Percentiles rank a stretch among this genome's conserved stretches.
Conservation (phyloP, 352 stramenopile genomes). For the Pilasporangium apinafurcum region DNA sequence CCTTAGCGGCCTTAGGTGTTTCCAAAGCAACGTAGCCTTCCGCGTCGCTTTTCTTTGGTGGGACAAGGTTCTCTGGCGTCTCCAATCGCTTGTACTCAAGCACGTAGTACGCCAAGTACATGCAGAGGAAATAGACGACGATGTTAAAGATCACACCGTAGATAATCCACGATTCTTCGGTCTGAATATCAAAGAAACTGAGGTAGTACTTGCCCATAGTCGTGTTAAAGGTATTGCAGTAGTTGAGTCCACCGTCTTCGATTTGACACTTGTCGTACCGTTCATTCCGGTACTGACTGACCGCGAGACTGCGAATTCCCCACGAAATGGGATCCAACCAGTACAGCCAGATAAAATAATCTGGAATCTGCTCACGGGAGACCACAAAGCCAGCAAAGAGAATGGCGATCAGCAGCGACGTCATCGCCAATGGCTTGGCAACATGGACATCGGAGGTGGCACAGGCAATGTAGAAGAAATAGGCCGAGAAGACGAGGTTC, state of each 20-base stretch:
- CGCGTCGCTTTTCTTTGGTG: conserved; percentile 3
- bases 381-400: conserved; percentile 43
- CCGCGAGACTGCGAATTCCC: conserved; percentile 22
- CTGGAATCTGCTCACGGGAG: conserved; percentile 20
- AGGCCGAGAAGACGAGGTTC: conserved; percentile 31
- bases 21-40: conserved; percentile 3
- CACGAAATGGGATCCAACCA: conserved; percentile 46
- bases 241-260: conserved; percentile 17
- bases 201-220: conserved; percentile 31
- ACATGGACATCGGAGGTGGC: conserved; percentile 23
- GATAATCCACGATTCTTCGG: conserved; percentile 9
- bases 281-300: conserved; percentile 23
- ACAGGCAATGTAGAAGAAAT: conserved; percentile 37
- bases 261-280: conserved; percentile 21
- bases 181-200: conserved; percentile 21
- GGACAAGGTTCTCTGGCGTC: conserved; percentile 8
- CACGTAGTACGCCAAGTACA: neutral
- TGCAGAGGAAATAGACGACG: conserved; percentile 4
- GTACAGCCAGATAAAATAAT: conserved; percentile 46
- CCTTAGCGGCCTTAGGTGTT: neutral
- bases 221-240: conserved; percentile 20
- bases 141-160: conserved; percentile 4
- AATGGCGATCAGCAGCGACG: conserved; percentile 23
- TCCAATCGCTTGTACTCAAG: conserved; percentile 6
- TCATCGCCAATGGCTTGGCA: conserved; percentile 28